A percentile compares a stretch with the other conserved stretches of the same genome.
Conservation (phyloP, 352 stramenopile species). For the Globisporangium apiculatum region DNA sequence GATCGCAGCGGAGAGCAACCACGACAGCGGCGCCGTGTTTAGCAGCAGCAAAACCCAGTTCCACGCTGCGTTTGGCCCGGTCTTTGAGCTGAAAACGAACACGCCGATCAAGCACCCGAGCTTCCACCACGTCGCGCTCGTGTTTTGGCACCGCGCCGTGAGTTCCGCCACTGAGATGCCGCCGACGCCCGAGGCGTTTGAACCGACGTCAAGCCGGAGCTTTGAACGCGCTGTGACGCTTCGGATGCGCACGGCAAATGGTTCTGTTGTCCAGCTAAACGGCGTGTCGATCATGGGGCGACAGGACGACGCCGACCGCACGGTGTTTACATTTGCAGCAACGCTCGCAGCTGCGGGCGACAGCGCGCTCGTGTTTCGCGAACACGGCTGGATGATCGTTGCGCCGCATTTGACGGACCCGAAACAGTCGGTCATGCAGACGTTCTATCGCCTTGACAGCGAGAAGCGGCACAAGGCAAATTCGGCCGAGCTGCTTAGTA, state of each 20-base stretch:
- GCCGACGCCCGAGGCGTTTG: background rate
- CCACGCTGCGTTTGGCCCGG: conserved; percentile 6
- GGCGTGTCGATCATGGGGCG: conserved; percentile 5
- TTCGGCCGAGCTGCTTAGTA: background rate
- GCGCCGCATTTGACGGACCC: background rate
- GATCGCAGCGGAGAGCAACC: conserved; percentile 2
- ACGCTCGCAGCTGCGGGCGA: conserved; percentile 4
- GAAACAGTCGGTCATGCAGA: conserved; percentile 2
- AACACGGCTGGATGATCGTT: conserved; percentile 11
- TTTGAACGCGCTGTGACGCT: conserved; percentile 1
- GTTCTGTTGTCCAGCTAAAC: conserved; percentile 2
- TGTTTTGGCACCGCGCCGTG: conserved; percentile 1
- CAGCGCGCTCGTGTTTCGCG: conserved; percentile 5
- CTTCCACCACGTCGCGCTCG: conserved; percentile 2
- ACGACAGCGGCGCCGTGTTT: conserved; percentile 1
- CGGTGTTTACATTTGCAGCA: conserved; percentile 10
- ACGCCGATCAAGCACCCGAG: conserved; percentile 4
- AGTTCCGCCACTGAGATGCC: background rate
- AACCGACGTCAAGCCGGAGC: background rate
- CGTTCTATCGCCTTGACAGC: conserved; percentile 8
- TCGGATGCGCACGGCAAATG: background rate
- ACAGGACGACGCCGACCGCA: conserved; percentile 8
- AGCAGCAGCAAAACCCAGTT: conserved; percentile 7
- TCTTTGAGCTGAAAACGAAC: conserved; percentile 13
- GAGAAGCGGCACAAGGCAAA: conserved; percentile 1